Base-by-base conservation (phyloP, 768 basidiomycete species). In the Cystobasidium tubakii region DNA sequence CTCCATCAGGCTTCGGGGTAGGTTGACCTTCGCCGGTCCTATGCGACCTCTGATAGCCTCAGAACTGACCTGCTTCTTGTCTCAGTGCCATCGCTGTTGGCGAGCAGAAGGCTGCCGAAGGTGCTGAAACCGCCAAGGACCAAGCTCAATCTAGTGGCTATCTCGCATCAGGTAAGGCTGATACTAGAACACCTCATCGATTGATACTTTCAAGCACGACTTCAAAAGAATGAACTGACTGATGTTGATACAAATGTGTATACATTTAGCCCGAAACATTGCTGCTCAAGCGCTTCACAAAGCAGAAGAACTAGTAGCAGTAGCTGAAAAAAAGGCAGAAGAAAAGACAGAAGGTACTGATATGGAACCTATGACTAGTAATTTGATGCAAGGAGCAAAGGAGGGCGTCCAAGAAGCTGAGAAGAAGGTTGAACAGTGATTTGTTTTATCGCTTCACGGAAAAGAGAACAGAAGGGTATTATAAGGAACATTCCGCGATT, bases 381-480 rank as follows among this genome's bases (percentile, higher is more conserved):
- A 67, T 50, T 39, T 67, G 27, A 67, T 67, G 66, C 29, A 67
- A 43, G 66, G 66, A 27, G 66, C 50, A 10, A 67, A 67, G 25
- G 23, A 3, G 1, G 25, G 1, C 29, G 12, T 29, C 3, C 43
- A 29, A 25, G 53, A 10, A 12, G 43, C 36, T 25, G 66, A 53
- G 29, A 9, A 53, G 44, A 53, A 66, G 64, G 64, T 43, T 13
- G 64, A 66, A 19, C 46, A 50, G 10, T 42, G 17, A 42, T 7
- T 42, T 17, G n/a, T n/a, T n/a, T n/a, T n/a, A n/a, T n/a, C n/a
- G n/a, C n/a, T n/a, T n/a, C n/a, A n/a, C n/a, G n/a, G n/a, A n/a
- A n/a, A n/a, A n/a, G n/a, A 50, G 46, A 50, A 21, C 21, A 50
- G 46, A 50, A 17, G 46, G 21, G 46, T 50, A 9, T 50, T n/a